Conservation (phyloP, 352 stramenopile species). For the Phytophthora sp. region DNA sequence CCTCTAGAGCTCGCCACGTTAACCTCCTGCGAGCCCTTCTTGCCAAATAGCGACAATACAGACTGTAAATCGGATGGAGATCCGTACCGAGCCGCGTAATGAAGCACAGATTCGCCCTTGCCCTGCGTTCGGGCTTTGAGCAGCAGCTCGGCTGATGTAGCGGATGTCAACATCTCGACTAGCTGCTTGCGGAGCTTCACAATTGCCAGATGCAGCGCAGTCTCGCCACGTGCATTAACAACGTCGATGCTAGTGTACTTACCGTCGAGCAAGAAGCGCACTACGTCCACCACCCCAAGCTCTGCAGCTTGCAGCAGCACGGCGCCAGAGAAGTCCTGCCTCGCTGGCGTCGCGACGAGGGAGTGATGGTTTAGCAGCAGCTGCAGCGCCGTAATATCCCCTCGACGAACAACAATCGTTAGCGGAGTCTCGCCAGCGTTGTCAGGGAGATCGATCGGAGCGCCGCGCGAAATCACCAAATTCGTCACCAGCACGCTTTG, state of each 20-base stretch:
- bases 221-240: slow-evolving; percentile 37
- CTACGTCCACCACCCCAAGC: slow-evolving; percentile 27
- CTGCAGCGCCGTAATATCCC: slow-evolving; percentile 29
- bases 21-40: slow-evolving; percentile 8
- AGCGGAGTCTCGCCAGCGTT: slow-evolving; percentile 28
- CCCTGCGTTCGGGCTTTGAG: slow-evolving; percentile 26
- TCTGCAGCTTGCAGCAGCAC: slow-evolving; percentile 35
- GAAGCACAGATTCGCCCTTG: slow-evolving; percentile 32
- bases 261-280: slow-evolving; percentile 30
- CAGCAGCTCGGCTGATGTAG: slow-evolving; percentile 13
- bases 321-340: slow-evolving; percentile 28
- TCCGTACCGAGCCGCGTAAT: slow-evolving; percentile 39
- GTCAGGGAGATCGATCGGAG: slow-evolving; percentile 31
- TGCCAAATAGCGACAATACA: slow-evolving; percentile 20
- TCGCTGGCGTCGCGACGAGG: slow-evolving; percentile 20
- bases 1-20: slow-evolving; percentile 21
- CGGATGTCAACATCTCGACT: slow-evolving; percentile 22
- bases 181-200: slow-evolving; percentile 28
- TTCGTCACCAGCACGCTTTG: slow-evolving; percentile 38
- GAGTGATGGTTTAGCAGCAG: slow-evolving; percentile 39
- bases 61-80: slow-evolving; percentile 18
- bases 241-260: slow-evolving; percentile 34
- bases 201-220: slow-evolving; percentile 39
- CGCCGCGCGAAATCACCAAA: slow-evolving; percentile 30
- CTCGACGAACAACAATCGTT: slow-evolving; percentile 27